Conservation (phyloP, 2,329 filamentous ascomycete species). For the Scleromitrula shiraiana region DNA sequence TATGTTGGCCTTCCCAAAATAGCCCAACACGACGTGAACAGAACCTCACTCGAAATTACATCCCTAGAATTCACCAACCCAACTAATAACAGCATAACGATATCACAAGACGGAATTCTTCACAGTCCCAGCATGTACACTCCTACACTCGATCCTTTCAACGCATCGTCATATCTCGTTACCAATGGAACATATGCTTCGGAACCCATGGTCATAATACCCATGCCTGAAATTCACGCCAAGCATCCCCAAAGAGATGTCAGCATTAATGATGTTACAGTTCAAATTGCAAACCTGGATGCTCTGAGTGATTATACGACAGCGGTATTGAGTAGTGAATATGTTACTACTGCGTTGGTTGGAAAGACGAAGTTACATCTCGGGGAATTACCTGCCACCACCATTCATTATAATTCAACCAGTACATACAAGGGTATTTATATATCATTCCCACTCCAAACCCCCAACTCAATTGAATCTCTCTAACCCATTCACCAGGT, state of each 20-base stretch:
- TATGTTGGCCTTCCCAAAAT: constrained; percentile 52
- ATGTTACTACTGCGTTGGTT: constrained; percentile 40
- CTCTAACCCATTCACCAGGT: too few relatives aligned
- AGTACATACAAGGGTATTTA: constrained; percentile 46
- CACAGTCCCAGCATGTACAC: constrained; percentile 42
- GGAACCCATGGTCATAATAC: constrained; percentile 23
- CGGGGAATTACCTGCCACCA: constrained; percentile 40
- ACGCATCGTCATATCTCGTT: constrained; percentile 40
- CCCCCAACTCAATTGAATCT: background rate
- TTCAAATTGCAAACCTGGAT: constrained; percentile 34
- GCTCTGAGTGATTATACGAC: constrained; percentile 34
- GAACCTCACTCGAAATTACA: constrained; percentile 42
- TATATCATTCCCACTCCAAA: background rate
- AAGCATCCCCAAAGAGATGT: constrained; percentile 30
- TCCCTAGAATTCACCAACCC: constrained; percentile 44
- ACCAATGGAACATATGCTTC: constrained; percentile 27
- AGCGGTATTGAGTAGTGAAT: constrained; percentile 40
- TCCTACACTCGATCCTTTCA: constrained; percentile 46
- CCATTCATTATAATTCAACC: constrained; percentile 47
- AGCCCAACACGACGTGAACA: constrained; percentile 45
- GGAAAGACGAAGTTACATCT: constrained; percentile 45
- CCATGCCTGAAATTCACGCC: constrained; percentile 28
- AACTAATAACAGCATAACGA: constrained; percentile 37
- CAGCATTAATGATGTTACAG: constrained; percentile 37
- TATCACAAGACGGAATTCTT: constrained; percentile 41